Evolutionary conservation across 2,329 filamentous ascomycete genomes (phyloP).

Genomic region (Colletotrichum sublineola): DNA sequence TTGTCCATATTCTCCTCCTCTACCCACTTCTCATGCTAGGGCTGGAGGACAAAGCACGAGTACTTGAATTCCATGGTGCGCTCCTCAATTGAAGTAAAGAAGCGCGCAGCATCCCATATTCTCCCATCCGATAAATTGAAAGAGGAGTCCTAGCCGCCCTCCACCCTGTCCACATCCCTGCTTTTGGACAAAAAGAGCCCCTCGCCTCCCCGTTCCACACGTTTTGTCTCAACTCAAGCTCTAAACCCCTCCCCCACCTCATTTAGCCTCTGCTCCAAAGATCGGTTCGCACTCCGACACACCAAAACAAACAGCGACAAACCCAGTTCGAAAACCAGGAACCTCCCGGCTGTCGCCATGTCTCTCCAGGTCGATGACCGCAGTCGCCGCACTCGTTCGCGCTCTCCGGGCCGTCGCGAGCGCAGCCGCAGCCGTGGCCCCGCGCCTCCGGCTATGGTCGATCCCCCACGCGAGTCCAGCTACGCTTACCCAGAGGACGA

Average conservation of each 20-base stretch:
- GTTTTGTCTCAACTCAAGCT: constrained; percentile 40
- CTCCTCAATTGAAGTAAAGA: constrained; percentile 4
- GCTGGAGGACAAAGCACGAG: not conserved
- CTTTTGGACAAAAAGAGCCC: constrained; percentile 17
- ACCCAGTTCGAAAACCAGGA: constrained; percentile 25
- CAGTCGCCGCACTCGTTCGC: constrained; percentile 60
- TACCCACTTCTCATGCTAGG: not conserved
- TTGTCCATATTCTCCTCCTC: constrained; percentile 13
- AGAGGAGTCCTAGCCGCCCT: constrained; percentile 12
- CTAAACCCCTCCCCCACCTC: constrained; percentile 17
- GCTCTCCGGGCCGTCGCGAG: constrained; percentile 59
- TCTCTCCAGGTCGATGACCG: constrained; percentile 64
- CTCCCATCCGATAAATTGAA: constrained; percentile 24
- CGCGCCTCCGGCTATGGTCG: constrained; percentile 48
- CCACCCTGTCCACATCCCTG: constrained; percentile 24
- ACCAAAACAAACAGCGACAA: constrained; percentile 33
- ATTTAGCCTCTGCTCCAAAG: constrained; percentile 10
- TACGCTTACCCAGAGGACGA: constrained; percentile 59
- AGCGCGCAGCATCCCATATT: constrained; percentile 31
- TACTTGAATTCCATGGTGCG: constrained; percentile 15
- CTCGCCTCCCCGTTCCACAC: constrained; percentile 32
- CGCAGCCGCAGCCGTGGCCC: constrained; percentile 53
- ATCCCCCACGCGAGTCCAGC: constrained; percentile 59
- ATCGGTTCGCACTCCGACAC: not conserved
- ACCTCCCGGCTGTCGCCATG: constrained; percentile 54